Percentiles rank a stretch among this genome's conserved stretches.
Evolutionary conservation across 208 protist genomes (phyloP).

Genomic region (Acanthamoeba castellanii): DNA sequence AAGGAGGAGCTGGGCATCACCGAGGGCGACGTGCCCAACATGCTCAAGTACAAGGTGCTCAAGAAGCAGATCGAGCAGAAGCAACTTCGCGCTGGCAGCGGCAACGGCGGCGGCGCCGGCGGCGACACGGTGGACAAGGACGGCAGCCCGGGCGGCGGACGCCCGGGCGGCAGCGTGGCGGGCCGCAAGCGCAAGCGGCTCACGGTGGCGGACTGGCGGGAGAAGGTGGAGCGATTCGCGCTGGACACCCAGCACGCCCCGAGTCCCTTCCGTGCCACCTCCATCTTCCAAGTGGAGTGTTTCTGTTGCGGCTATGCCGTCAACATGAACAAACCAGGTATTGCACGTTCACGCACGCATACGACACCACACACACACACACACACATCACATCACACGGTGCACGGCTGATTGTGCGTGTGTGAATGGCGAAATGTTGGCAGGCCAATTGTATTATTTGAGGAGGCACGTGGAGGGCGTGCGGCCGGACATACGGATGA

Average conservation of each 20-base stretch:
- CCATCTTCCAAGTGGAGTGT: constrained; percentile 54
- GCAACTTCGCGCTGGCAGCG: neutral
- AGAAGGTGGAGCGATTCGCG: constrained; percentile 30
- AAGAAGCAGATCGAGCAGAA: neutral
- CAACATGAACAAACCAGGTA: constrained; percentile 67
- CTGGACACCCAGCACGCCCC: neutral
- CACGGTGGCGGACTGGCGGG: neutral
- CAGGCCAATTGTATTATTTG: constrained; percentile 36
- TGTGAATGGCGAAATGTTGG: neutral
- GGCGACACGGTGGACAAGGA: neutral
- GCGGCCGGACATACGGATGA: neutral
- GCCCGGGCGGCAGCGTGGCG: neutral
- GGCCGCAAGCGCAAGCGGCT: constrained; percentile 30
- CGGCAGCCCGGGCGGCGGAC: neutral
- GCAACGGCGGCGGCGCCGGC: neutral
- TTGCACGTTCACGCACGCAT: too few species aligned
- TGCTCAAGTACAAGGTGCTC: constrained; percentile 42
- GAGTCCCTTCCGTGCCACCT: constrained; percentile 5
- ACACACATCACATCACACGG: too few species aligned
- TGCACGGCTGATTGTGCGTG: neutral
- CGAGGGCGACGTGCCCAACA: constrained; percentile 7
- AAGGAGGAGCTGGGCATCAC: neutral
- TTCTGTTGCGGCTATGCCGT: constrained; percentile 54
- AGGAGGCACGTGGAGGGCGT: constrained; percentile 20
- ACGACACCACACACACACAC: neutral